Evolutionary conservation across 2,329 filamentous ascomycete species (phyloP).

Genomic region (Didymella segeticola): DNA sequence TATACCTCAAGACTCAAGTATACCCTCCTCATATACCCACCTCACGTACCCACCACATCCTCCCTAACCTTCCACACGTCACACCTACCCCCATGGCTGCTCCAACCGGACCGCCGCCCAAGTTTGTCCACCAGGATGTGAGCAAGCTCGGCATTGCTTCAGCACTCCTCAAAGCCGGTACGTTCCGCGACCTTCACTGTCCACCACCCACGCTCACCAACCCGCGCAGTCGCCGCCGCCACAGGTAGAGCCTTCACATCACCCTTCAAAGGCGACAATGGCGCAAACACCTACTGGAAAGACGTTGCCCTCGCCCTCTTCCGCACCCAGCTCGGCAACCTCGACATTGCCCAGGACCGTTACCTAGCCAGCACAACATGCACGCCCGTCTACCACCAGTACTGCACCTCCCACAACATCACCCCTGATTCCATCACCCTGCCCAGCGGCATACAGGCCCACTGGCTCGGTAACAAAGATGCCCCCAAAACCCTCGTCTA

Average conservation of each 20-base stretch:
- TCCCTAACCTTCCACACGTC: too few relatives aligned
- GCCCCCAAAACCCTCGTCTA: slow-evolving; percentile 54
- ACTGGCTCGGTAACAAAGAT: slow-evolving; percentile 54
- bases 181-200: slow-evolving; percentile 1
- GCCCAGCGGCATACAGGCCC: slow-evolving; percentile 51
- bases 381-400: slow-evolving; percentile 41
- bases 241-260: slow-evolving; percentile 42
- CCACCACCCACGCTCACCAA: background rate
- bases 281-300: slow-evolving; percentile 46
- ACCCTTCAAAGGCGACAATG: slow-evolving; percentile 47
- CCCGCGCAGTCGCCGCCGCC: slow-evolving; percentile 40
- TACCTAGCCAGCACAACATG: slow-evolving; percentile 37
- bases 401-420: slow-evolving; percentile 45
- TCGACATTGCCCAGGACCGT: slow-evolving; percentile 43
- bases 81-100: background rate
- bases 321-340: slow-evolving; percentile 39
- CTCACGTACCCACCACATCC: too few relatives aligned
- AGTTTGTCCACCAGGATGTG: slow-evolving; percentile 27
- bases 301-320: slow-evolving; percentile 43
- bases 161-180: slow-evolving; percentile 39
- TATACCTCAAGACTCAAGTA: background rate
- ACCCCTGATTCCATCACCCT: slow-evolving; percentile 49
- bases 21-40: too few relatives aligned
- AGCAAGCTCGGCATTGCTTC: slow-evolving; percentile 46
- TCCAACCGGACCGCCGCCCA: slow-evolving; percentile 5